Base-by-base conservation (phyloP, 768 basidiomycete genomes). In the Xanthoconium purpureum region DNA sequence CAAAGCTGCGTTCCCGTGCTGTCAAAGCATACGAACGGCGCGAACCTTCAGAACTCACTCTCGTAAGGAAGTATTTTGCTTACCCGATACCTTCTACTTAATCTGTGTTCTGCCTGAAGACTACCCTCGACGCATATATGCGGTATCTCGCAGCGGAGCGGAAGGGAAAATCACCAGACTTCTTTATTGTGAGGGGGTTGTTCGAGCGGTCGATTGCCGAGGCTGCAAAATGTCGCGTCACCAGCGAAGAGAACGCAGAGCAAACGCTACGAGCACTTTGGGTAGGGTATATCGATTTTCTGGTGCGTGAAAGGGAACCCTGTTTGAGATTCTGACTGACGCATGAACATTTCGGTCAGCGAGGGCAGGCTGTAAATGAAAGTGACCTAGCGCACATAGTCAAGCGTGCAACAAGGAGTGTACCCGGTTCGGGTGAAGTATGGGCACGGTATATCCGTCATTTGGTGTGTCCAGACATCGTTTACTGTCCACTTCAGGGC, bases 161-260 rank as follows among this genome's bases (percentile, higher is more conserved):
- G 47, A 79, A 80, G 48, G 75, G 78, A 29, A 86, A 80, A 66
- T 74, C 77, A 46, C 84, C 84, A 0, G 84, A 89, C 62, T 58
- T 79, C 29, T 77, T 82, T 52, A 74, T 87, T 15, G 72, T 85
- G n/a, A 72, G 70, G 6, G 76, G 78, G 4, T 72, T 90, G 13
- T 88, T 85, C 61, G 91, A 94, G 66, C 82, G 91, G 17, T 85
- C 88, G 1, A 84, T 92, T 45, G 74, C 85, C 15, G 88, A 89
- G 63, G 87, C 86, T 3, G 88, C 85, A 5, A 83, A 75, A 63
- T 71, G 78, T 35, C 74, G 81, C 48, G 85, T 84, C 62, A 61
- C 69, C 10, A 82, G 80, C 1, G 83, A 88, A 59, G 62, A 63
- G 7, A 78, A 76, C 7, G 81, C 83, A 6, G 88, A 89, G 60